phyloP scores from a whole-genome alignment of 768 basidiomycete genomes.

The Pisolithus sp. region DNA sequence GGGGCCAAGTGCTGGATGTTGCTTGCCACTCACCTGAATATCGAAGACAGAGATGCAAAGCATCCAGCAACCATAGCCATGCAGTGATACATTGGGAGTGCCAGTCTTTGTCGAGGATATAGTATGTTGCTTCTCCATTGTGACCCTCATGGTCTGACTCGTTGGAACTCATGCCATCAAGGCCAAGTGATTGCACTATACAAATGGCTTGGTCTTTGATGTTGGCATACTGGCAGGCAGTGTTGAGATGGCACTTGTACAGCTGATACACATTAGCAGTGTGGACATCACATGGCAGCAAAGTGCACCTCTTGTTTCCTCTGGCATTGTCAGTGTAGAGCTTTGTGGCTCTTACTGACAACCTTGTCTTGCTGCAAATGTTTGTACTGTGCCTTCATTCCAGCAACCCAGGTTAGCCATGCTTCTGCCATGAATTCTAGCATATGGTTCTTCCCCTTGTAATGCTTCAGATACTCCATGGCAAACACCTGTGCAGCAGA shows the following conservation, averaged over 20 bases:
- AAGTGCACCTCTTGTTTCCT: background rate
- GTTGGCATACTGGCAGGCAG: background rate
- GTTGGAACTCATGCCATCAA: conserved; percentile 1
- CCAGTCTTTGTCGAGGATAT: background rate
- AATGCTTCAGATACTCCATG: background rate
- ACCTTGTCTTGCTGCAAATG: background rate
- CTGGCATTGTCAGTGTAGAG: background rate
- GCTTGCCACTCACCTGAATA: background rate
- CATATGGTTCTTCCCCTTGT: background rate
- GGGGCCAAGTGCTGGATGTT: background rate
- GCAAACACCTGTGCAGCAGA: background rate
- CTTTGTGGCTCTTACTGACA: background rate
- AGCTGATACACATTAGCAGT: background rate
- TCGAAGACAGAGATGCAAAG: background rate
- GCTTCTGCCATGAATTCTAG: background rate
- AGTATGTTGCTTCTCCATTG: background rate
- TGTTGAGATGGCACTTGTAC: background rate
- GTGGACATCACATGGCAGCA: background rate
- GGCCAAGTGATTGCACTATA: background rate
- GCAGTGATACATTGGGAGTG: background rate
- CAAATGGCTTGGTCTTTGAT: background rate
- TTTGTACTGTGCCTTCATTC: conserved; percentile 1
- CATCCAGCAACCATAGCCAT: background rate
- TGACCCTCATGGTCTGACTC: conserved; percentile 1
- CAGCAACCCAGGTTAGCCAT: background rate